A percentile compares a stretch with the other conserved stretches of the same genome.
Evolutionary conservation across 2,329 filamentous ascomycete genomes (phyloP).

Genomic region (Paecilomyces dactylethromorphus): DNA sequence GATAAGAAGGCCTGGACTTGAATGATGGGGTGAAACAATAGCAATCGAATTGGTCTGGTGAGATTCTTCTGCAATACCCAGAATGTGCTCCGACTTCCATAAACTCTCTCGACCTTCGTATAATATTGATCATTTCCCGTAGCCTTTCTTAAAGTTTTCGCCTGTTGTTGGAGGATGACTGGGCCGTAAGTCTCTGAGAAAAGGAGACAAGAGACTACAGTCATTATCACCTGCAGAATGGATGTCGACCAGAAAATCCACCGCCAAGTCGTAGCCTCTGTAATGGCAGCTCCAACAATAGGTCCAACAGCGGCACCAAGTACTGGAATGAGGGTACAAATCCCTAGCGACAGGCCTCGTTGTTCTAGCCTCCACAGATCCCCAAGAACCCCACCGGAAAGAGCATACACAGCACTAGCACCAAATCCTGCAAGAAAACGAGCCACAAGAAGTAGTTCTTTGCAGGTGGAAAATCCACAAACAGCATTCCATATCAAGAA

Average conservation of each 20-base stretch:
- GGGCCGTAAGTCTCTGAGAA: neutral
- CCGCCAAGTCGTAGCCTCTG: conserved; percentile 30
- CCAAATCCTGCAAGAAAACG: conserved; percentile 47
- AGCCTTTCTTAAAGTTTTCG: neutral
- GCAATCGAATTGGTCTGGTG: neutral
- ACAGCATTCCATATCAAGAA: conserved; percentile 43
- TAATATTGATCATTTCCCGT: neutral
- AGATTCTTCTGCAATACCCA: neutral
- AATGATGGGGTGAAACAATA: neutral
- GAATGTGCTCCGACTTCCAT: neutral
- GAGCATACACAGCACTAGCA: conserved; percentile 41
- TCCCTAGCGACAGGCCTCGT: conserved; percentile 50
- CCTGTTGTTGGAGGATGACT: neutral
- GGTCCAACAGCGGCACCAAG: conserved; percentile 45
- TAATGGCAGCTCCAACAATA: conserved; percentile 54
- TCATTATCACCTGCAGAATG: conserved; percentile 6
- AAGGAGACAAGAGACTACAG: neutral
- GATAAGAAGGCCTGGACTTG: neutral
- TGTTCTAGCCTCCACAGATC: conserved; percentile 53
- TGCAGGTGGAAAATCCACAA: conserved; percentile 45
- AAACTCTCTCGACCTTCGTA: neutral
- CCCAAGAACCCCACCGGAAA: conserved; percentile 30
- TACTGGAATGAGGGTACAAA: conserved; percentile 45
- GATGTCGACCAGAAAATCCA: conserved; percentile 14
- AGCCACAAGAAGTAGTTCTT: conserved; percentile 42